Percentiles rank a stretch among this genome's conserved stretches.
These are phyloP conservation scores for Aspergillus intermedius DNA, from an alignment of 2,329 filamentous ascomycete species.

Conservation along the genomic window DNA sequence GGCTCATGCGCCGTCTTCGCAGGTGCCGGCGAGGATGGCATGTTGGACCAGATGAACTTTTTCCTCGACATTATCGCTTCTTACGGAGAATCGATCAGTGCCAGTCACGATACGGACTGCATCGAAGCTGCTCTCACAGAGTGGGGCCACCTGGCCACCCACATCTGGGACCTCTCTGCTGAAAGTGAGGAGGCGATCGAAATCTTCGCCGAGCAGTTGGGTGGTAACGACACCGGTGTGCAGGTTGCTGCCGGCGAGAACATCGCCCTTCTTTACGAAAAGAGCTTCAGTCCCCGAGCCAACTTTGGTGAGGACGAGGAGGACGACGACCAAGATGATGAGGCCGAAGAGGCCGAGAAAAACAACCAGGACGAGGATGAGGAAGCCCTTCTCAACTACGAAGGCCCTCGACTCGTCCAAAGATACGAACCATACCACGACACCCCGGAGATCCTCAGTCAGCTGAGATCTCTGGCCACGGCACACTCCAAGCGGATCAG, in stretches of 20 bases:
- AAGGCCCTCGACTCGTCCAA: constrained; percentile 47
- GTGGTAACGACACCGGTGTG: constrained; percentile 64
- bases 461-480: constrained; percentile 54
- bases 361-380: constrained; percentile 32
- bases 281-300: constrained; percentile 54
- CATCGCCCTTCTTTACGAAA: constrained; percentile 78
- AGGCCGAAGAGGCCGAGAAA: constrained; percentile 24
- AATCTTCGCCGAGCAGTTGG: constrained; percentile 77
- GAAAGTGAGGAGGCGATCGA: constrained; percentile 68
- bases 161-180: constrained; percentile 66
- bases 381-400: constrained; percentile 30
- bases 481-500: constrained; percentile 56
- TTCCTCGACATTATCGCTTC: constrained; percentile 71
- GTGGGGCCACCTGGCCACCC: constrained; percentile 74
- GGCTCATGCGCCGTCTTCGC: constrained; percentile 68
- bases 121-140: constrained; percentile 69
- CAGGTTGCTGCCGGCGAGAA: constrained; percentile 72
- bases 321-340: constrained; percentile 38
- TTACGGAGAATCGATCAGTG: constrained; percentile 67
- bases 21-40: constrained; percentile 62
- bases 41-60: constrained; percentile 66
- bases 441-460: constrained; percentile 54
- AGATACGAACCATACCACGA: constrained; percentile 63
- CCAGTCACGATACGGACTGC: constrained; percentile 62
- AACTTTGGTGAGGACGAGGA: constrained; percentile 52